These are phyloP conservation scores for Colletotrichum tamarilloi DNA, from an alignment of 2,329 filamentous ascomycete species.

Conservation along the genomic window DNA sequence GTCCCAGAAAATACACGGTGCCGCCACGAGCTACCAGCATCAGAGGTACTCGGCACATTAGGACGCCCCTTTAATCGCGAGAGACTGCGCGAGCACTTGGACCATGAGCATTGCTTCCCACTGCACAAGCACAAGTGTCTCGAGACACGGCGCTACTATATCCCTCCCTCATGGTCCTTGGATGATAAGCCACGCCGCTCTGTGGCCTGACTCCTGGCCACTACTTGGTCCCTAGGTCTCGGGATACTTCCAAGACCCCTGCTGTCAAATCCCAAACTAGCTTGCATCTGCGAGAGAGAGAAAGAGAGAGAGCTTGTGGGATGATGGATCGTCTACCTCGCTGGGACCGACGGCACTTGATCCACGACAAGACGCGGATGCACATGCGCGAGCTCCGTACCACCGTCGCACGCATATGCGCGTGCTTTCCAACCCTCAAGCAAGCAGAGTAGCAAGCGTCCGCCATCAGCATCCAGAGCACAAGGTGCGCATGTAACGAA, in stretches of 20 bases:
- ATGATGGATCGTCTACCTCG: conserved; percentile 7
- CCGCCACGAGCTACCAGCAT: conserved; percentile 12
- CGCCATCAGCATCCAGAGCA: background rate
- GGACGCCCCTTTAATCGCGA: conserved; percentile 21
- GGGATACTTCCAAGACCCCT: conserved; percentile 14
- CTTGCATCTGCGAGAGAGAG: conserved; percentile 2
- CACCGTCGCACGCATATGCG: conserved; percentile 26
- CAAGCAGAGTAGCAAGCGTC: background rate
- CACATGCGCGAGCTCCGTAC: conserved; percentile 19
- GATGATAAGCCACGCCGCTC: conserved; percentile 7
- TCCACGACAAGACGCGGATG: background rate
- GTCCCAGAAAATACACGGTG: background rate
- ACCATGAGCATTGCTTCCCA: background rate
- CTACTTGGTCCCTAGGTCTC: conserved; percentile 13
- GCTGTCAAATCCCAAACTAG: conserved; percentile 20
- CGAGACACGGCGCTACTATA: background rate
- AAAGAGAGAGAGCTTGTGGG: conserved; percentile 7
- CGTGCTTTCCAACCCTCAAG: background rate
- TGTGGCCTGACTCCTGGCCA: conserved; percentile 18
- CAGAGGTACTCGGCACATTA: conserved; percentile 24
- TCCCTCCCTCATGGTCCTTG: conserved; percentile 4
- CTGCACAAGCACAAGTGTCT: background rate
- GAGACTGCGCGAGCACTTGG: conserved; percentile 8
- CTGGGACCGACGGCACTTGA: conserved; percentile 20
- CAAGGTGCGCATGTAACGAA: background rate